Percentiles rank a stretch among this genome's conserved stretches.
Evolutionary conservation across 2,329 filamentous ascomycete species (phyloP).

Genomic region (Bipolaris zeicola): DNA sequence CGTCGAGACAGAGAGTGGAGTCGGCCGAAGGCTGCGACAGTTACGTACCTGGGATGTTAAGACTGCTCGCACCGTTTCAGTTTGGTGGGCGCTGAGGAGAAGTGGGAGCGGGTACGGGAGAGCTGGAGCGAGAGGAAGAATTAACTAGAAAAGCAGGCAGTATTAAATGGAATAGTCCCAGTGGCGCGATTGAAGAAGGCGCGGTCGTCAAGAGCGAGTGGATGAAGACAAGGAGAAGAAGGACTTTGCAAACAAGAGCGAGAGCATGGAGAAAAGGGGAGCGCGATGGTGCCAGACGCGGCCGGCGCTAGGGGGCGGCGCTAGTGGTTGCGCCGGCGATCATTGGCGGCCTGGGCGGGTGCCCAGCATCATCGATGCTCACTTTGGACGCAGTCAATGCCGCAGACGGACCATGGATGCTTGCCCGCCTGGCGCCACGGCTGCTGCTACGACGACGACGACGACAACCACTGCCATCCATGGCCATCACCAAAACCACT

Average conservation of each 20-base stretch:
- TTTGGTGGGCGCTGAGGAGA: constrained; percentile 27
- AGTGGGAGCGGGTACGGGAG: constrained; percentile 34
- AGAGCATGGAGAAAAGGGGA: constrained; percentile 26
- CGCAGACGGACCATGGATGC: neutral
- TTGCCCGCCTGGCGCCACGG: neutral
- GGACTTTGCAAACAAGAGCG: constrained; percentile 13
- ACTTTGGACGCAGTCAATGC: constrained; percentile 2
- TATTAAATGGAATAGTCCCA: constrained; percentile 38
- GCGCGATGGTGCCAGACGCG: constrained; percentile 23
- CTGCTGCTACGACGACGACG: neutral
- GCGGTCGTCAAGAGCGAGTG: constrained; percentile 33
- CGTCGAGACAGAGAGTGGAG: constrained; percentile 22
- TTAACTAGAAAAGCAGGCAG: constrained; percentile 39
- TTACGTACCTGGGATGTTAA: constrained; percentile 46
- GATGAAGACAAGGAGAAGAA: constrained; percentile 26
- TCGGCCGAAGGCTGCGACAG: constrained; percentile 21
- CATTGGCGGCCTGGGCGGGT: constrained; percentile 22
- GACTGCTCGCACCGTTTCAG: constrained; percentile 36
- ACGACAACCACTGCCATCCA: too few relatives aligned
- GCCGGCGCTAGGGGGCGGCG: constrained; percentile 11
- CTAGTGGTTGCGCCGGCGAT: constrained; percentile 23
- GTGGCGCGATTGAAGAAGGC: constrained; percentile 27
- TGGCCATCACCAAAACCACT: neutral
- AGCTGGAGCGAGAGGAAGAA: constrained; percentile 47
- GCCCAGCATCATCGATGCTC: constrained; percentile 14